Percentiles rank a stretch among this genome's conserved stretches.
Evolutionary conservation across 768 basidiomycete genomes (phyloP).

Genomic region (Phlebiopsis gigantea): DNA sequence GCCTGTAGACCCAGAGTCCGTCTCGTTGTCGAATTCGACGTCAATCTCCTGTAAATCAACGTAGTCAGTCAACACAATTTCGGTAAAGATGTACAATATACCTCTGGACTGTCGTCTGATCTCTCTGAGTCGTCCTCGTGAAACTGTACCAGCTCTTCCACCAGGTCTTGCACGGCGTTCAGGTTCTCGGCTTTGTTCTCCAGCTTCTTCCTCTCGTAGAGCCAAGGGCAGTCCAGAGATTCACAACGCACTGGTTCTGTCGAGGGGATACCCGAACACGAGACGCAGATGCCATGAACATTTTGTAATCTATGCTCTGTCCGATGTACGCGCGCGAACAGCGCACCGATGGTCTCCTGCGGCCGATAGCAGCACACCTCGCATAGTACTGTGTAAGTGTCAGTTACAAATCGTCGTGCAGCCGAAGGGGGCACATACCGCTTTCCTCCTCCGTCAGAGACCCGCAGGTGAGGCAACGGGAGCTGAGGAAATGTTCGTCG

Average conservation of each 20-base stretch:
- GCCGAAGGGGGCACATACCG: constrained; percentile 31
- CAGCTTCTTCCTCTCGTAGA: constrained; percentile 65
- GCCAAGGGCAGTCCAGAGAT: constrained; percentile 82
- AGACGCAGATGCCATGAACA: constrained; percentile 66
- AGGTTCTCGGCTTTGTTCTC: constrained; percentile 36
- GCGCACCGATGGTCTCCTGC: constrained; percentile 48
- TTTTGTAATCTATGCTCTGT: constrained; percentile 50
- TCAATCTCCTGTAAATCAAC: not conserved
- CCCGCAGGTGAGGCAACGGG: constrained; percentile 68
- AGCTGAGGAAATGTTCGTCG: constrained; percentile 69
- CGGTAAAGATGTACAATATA: not conserved
- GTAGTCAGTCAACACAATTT: not conserved
- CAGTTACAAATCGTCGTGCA: not conserved
- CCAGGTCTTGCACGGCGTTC: constrained; percentile 24
- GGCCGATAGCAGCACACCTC: constrained; percentile 47
- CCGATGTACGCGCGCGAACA: constrained; percentile 48
- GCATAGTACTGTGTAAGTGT: constrained; percentile 41
- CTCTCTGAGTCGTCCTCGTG: not conserved
- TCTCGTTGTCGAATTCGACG: not conserved
- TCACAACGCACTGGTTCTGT: constrained; percentile 68
- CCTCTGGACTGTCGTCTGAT: not conserved
- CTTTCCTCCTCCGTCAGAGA: constrained; percentile 36
- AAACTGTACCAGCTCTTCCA: constrained; percentile 28
- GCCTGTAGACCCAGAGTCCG: not conserved
- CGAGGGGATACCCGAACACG: constrained; percentile 55